These are phyloP conservation scores for Colletotrichum truncatum DNA, from an alignment of 2,329 filamentous ascomycete species.

Conservation along the genomic window DNA sequence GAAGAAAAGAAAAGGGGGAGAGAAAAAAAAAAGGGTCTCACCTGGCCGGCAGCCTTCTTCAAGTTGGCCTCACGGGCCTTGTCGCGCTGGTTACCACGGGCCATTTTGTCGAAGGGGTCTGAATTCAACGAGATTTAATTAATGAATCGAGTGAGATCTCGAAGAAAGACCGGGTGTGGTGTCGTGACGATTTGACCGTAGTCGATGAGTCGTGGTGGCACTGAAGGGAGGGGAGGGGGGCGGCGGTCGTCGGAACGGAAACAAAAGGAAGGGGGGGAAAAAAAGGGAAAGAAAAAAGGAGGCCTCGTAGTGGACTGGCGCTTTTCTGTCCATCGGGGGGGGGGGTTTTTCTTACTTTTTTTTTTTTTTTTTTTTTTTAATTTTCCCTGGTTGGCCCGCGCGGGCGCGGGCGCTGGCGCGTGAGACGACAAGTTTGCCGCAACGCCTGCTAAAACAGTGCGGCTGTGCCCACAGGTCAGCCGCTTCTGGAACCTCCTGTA, in stretches of 20 bases:
- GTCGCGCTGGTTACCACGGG: slow-evolving; percentile 95
- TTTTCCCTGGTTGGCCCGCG: background rate
- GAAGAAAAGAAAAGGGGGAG: background rate
- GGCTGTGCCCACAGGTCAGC: slow-evolving; percentile 15
- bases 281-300: background rate
- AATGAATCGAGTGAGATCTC: background rate
- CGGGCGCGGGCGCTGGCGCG: background rate
- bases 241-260: background rate
- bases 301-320: slow-evolving; percentile 4
- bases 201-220: too few species aligned
- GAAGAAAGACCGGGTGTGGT: background rate
- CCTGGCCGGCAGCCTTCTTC: slow-evolving; percentile 72
- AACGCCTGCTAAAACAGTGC: background rate
- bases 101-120: slow-evolving; percentile 72
- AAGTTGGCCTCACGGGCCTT: slow-evolving; percentile 89
- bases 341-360: too few species aligned
- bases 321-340: too few species aligned
- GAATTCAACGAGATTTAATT: background rate
- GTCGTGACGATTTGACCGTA: background rate
- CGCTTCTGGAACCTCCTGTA: slow-evolving; percentile 18
- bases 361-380: background rate
- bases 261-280: background rate
- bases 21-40: slow-evolving; percentile 47
- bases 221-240: too few species aligned
- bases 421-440: slow-evolving; percentile 10